Percentiles rank a stretch among this genome's conserved stretches.
phyloP scores from a whole-genome alignment of 306 rosid species.

The Biancaea sappan region DNA sequence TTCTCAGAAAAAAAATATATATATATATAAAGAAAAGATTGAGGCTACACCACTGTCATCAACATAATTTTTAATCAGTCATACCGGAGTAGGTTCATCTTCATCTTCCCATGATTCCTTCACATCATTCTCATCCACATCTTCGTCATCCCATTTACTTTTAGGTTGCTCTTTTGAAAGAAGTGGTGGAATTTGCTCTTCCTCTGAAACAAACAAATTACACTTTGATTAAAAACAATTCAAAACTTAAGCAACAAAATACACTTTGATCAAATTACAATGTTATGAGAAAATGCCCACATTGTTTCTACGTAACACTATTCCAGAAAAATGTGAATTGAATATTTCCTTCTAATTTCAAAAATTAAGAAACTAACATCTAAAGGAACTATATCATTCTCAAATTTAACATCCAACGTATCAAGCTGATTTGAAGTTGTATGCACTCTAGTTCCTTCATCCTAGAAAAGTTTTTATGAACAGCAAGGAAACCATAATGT shows the following conservation, averaged over 20 bases:
- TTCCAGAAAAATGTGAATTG: neutral
- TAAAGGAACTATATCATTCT: neutral
- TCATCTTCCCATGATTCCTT: conserved; percentile 98
- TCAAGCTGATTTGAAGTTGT: neutral
- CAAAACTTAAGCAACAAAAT: conserved; percentile 7
- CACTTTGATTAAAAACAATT: conserved; percentile 14
- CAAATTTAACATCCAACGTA: neutral
- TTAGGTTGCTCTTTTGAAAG: conserved; percentile 55
- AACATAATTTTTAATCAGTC: conserved; percentile 8
- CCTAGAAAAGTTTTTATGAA: neutral
- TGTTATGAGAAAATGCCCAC: neutral
- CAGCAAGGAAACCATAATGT: neutral
- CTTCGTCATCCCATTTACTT: conserved; percentile 93
- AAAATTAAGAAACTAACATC: neutral
- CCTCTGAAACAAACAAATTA: conserved; percentile 55
- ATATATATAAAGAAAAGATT: neutral
- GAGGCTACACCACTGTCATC: neutral
- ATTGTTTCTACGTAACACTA: neutral
- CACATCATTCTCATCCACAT: conserved; percentile 78
- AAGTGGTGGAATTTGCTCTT: conserved; percentile 49
- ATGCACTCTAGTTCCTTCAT: neutral
- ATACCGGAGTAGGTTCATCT: conserved; percentile 78
- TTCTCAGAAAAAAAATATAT: too few species aligned
- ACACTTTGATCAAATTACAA: neutral
- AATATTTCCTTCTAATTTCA: neutral